Base-by-base conservation (phyloP, 2,329 filamentous ascomycete species). In the Fusarium penzigii region DNA sequence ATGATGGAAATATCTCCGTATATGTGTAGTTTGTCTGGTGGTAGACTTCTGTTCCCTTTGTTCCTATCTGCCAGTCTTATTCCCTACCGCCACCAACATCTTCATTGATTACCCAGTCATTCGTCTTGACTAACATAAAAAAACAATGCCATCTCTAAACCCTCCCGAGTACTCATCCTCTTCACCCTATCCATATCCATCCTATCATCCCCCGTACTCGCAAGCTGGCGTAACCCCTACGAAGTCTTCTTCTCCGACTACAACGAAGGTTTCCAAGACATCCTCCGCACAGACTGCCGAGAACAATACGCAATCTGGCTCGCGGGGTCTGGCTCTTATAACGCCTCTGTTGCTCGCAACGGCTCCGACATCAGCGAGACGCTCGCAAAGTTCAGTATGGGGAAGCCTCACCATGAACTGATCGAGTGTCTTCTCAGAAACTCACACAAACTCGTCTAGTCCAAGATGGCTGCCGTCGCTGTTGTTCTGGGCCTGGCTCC, bases 401-500 rank as follows among this genome's bases (percentile, higher is more conserved):
- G 14, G n/a, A n/a, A n/a, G n/a, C n/a, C n/a, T n/a, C 3, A 25
- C 45, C 29, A 52, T 49, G 34, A 44, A 39, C 8, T 56, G 44
- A 29, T 56, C 9, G 46, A 56, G 8, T 53, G 51, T 42, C 50
- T 56, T 12, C 44, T 53, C 25, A 25, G 34, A 3, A 32, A 51
- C 17, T 13, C 47, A 1, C 53, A 51, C 11, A 51, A 53, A 29
- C 39, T 56, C n/a, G 39, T 48, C 44, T 51, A 56, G 51, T 34
- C 51, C 44, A 56, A 50, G 44, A 53, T 53, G 51, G 44, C 51
- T 25, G 48, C 53, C 17, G 51, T 51, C n/a, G 50, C 47, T 12
- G 48, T 56, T 34, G 46, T 48, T 8, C 53, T 53, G 9, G 53
- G 53, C 6, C 29, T 53, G 34, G 29, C 45, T 3, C 53, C 53